Conservation (phyloP, 2,329 filamentous ascomycete species). For the Colletotrichum sp. region DNA sequence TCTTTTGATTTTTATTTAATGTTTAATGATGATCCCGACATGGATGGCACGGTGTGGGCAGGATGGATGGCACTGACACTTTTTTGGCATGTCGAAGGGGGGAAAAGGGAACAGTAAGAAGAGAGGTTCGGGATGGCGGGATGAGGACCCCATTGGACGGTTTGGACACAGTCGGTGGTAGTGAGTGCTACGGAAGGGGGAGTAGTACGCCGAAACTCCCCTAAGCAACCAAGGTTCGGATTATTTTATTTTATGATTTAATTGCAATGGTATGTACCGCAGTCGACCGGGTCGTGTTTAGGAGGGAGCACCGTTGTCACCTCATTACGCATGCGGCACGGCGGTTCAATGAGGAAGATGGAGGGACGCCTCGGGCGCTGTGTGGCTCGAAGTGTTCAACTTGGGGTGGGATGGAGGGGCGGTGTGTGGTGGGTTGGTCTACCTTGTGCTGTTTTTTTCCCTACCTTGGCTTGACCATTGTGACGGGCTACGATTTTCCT, state of each 20-base stretch:
- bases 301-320: not conserved
- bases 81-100: not conserved
- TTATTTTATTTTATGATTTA: not conserved
- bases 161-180: not conserved
- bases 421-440: not conserved
- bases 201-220: not conserved
- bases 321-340: not conserved
- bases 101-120: not conserved
- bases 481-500: not conserved
- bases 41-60: not conserved
- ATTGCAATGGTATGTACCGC: not conserved
- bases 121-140: not conserved
- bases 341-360: not conserved
- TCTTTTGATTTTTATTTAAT: not conserved
- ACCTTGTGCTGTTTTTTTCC: not conserved
- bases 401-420: not conserved
- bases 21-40: not conserved
- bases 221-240: not conserved
- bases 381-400: not conserved
- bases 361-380: slow-evolving; percentile 9
- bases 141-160: not conserved
- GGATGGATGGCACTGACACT: not conserved
- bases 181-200: not conserved
- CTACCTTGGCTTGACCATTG: not conserved
- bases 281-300: not conserved